Percentiles rank a stretch among this genome's conserved stretches.
These are phyloP conservation scores for Zalerion maritima DNA, from an alignment of 495 filamentous ascomycete genomes.

Conservation along the genomic window DNA sequence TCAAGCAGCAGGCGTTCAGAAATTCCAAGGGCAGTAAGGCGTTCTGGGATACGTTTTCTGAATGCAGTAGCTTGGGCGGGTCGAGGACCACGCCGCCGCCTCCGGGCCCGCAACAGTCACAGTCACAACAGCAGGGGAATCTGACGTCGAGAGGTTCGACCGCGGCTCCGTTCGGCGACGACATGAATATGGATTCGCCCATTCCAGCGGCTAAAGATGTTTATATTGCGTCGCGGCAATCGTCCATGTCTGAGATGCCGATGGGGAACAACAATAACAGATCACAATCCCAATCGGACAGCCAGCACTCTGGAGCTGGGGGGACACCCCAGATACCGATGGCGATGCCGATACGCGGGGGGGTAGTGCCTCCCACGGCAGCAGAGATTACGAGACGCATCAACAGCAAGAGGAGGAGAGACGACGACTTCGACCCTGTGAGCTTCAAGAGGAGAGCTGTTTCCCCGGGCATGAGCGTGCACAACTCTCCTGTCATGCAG, in stretches of 20 bases:
- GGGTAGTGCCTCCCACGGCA: constrained; percentile 29
- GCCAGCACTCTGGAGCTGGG: constrained; percentile 12
- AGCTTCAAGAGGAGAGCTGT: constrained; percentile 90
- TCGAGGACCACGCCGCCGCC: constrained; percentile 54
- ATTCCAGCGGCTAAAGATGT: constrained; percentile 32
- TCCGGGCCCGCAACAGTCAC: constrained; percentile 32
- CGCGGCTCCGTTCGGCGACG: constrained; percentile 50
- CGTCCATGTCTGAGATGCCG: too few relatives aligned
- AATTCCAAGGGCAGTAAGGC: constrained; percentile 57
- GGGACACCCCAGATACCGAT: constrained; percentile 31
- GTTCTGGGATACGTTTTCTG: constrained; percentile 69
- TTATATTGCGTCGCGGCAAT: constrained; percentile 7
- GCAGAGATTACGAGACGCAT: constrained; percentile 54
- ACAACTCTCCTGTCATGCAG: constrained; percentile 81
- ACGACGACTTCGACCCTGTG: constrained; percentile 82
- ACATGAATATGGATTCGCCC: constrained; percentile 63
- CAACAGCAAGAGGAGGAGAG: constrained; percentile 65
- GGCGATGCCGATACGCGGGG: constrained; percentile 19
- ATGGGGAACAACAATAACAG: constrained; percentile 8
- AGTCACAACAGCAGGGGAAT: too few relatives aligned
- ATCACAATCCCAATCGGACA: constrained; percentile 4
- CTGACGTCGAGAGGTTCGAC: too few relatives aligned
- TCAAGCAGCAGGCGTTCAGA: constrained; percentile 55
- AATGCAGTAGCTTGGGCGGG: constrained; percentile 32
- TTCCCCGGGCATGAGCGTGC: constrained; percentile 79